Evolutionary conservation across 345 rosid genomes (phyloP).

Genomic region (Gossypium arboreum): DNA sequence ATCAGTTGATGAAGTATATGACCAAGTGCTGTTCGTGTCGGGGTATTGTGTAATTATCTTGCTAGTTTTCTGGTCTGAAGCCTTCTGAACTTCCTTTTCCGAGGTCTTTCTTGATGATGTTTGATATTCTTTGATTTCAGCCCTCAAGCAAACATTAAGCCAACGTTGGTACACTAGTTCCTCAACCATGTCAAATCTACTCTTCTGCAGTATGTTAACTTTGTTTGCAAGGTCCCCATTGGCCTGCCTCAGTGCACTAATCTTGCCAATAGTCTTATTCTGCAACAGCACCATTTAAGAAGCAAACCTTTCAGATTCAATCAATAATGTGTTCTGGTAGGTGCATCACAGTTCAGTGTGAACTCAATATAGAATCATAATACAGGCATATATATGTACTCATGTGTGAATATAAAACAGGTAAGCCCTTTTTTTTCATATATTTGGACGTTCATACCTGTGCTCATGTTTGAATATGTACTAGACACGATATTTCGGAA

Average conservation of each 20-base stretch:
- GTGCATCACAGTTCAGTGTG: neutral
- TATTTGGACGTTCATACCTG: no score
- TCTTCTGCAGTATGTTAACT: slow-evolving; percentile 29
- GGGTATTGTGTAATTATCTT: slow-evolving; percentile 7
- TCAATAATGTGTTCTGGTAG: neutral
- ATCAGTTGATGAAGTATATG: slow-evolving; percentile 15
- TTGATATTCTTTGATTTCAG: slow-evolving; percentile 19
- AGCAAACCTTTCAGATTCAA: slow-evolving; percentile 1
- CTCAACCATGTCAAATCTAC: slow-evolving; percentile 34
- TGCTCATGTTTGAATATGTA: no score
- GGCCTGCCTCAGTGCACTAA: slow-evolving; percentile 3
- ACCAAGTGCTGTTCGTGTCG: slow-evolving; percentile 4
- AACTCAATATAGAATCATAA: neutral
- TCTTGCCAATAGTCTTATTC: slow-evolving; percentile 15
- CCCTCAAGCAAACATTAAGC: slow-evolving; percentile 38
- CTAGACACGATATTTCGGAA: no score
- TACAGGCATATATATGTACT: no score
- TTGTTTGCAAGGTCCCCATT: slow-evolving; percentile 27
- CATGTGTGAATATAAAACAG: no score
- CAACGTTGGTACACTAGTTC: slow-evolving; percentile 42
- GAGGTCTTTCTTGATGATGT: slow-evolving; percentile 10
- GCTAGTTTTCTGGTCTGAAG: neutral
- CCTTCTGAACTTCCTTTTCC: neutral
- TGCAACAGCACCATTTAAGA: slow-evolving; percentile 3
- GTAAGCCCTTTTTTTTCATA: no score